phyloP scores from a whole-genome alignment of 208 protist genomes.

The Willaertia magna region DNA sequence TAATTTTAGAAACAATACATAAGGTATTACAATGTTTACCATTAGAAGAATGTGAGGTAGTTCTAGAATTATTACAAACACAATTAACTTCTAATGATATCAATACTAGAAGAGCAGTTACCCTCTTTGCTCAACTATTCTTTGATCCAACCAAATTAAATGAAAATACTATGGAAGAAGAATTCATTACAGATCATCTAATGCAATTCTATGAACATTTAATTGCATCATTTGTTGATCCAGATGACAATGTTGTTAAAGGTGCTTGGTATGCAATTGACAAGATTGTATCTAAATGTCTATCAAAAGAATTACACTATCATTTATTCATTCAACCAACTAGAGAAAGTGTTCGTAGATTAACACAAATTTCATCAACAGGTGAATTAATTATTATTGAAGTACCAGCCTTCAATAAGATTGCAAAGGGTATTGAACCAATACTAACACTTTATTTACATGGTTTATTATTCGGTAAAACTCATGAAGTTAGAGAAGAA shows the following conservation, averaged over 20 bases:
- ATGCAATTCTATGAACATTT: not conserved
- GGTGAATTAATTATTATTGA: not conserved
- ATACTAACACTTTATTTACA: slow-evolving; percentile 51
- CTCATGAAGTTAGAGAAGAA: slow-evolving; percentile 13
- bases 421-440: slow-evolving; percentile 24
- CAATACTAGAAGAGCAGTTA: not conserved
- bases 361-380: not conserved
- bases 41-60: not conserved
- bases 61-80: not conserved
- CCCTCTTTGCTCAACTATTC: not conserved
- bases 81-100: not conserved
- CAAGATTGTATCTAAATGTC: not conserved
- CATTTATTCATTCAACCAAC: not conserved
- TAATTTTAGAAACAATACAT: not conserved
- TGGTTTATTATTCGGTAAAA: slow-evolving; percentile 40
- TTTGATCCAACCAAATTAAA: not conserved
- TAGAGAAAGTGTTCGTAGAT: not conserved
- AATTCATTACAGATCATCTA: not conserved
- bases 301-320: not conserved
- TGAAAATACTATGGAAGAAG: not conserved
- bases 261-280: not conserved
- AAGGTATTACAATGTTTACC: not conserved
- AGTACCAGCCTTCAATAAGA: not conserved
- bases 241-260: not conserved
- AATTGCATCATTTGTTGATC: not conserved